phyloP scores from a whole-genome alignment of 2,329 filamentous ascomycete species.

The Sclerotinia sclerotiorum region DNA sequence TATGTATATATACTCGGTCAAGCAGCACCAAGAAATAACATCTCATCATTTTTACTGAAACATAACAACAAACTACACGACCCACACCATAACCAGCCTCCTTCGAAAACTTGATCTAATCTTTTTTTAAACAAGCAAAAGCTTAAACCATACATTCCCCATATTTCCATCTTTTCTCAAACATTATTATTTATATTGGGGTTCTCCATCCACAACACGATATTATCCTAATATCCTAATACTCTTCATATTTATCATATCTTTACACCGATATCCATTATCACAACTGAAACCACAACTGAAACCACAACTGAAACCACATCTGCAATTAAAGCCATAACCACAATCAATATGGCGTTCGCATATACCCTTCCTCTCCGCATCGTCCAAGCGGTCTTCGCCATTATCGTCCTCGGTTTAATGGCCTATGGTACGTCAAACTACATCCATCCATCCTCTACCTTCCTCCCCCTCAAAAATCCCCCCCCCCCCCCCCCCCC shows the following conservation, averaged over 20 bases:
- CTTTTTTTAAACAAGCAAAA: neutral
- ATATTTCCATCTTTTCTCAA: neutral
- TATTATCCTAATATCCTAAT: neutral
- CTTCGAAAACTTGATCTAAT: neutral
- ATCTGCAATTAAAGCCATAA: too few relatives aligned
- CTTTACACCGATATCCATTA: neutral
- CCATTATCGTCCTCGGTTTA: slow-evolving; percentile 73
- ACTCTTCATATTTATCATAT: neutral
- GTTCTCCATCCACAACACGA: neutral
- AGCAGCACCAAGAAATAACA: too few relatives aligned
- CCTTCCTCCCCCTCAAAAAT: neutral
- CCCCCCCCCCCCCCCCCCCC: slow-evolving; percentile 20
- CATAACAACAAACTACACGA: slow-evolving; percentile 13
- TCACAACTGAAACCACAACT: neutral
- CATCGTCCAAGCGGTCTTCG: slow-evolving; percentile 64
- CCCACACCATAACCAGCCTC: slow-evolving; percentile 2
- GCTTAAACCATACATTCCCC: neutral
- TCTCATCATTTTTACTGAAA: slow-evolving; percentile 12
- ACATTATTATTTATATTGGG: slow-evolving; percentile 4
- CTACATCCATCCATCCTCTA: neutral
- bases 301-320: too few relatives aligned
- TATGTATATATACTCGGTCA: slow-evolving; percentile 22
- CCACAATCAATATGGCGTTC: slow-evolving; percentile 48
- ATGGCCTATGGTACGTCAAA: slow-evolving; percentile 63
- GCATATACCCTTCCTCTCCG: slow-evolving; percentile 57